Base-by-base conservation (phyloP, 2,329 filamentous ascomycete genomes). In the Amphichorda felina region DNA sequence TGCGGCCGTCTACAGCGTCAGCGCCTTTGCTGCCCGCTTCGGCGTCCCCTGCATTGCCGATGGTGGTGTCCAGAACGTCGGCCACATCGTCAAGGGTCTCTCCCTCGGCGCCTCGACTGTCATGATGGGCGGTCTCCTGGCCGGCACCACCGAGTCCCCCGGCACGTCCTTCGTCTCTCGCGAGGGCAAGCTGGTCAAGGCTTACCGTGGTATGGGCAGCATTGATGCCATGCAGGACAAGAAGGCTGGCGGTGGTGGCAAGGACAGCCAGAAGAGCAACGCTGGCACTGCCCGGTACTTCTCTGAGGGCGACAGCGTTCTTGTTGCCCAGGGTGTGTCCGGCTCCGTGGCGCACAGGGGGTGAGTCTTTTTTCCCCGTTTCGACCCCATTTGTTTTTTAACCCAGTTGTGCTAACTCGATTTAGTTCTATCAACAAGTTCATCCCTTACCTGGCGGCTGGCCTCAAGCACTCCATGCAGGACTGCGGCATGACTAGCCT, bases 161-260 rank as follows among this genome's bases (percentile, higher is more conserved):
- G 93, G 91, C 45, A 88, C 89, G 45, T 96, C 93, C 47, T 96
- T 94, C 54, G 86, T 98, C 48, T 94, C 85, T 53, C 82, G 84
- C 41, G 89, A 96, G 63, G 91, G 91, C 45, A 93, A 96, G 72
- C 79, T 98, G 37, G 89, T 98, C 61, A 98, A 98, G 74, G 88
- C 91, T 28, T 98, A 98, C 72, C 84, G 91, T 61, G 91, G 91
- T 41, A 98, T 98, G 91, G 91, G 91, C 47, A 88, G 81, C 62
- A 98, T 98, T 56, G 91, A 95, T 52, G 91, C 91, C 47, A 98
- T 98, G 91, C 88, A 96, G 66, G 89, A 96, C 66, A 94, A 91
- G 76, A 94, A 94, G 72, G 87, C 88, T 9, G 86, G 83, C 37
- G 70, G 61, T 40, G 82, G 80, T 45, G 65, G 68, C 51, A 82